Percentiles rank a stretch among this genome's conserved stretches.
Evolutionary conservation across 1,284 basidiomycete genomes (phyloP).

Genomic region (Athelia sp.): DNA sequence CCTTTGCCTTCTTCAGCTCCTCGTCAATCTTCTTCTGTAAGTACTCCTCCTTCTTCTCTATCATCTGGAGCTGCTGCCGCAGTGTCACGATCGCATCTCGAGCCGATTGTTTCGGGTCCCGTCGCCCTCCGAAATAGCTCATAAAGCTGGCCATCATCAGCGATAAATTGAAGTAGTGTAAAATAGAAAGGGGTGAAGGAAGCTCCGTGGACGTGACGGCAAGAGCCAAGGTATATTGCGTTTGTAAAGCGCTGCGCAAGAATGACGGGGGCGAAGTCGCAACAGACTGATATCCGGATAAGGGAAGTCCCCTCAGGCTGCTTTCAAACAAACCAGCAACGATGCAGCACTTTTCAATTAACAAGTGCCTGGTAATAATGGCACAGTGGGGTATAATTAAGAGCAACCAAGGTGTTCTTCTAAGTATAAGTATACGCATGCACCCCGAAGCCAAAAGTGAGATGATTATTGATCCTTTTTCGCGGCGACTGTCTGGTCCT

Average conservation of each 20-base stretch:
- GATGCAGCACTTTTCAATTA: no score
- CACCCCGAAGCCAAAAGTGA: background rate
- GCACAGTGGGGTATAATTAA: no score
- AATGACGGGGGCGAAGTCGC: background rate
- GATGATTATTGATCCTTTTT: slow-evolving; percentile 4
- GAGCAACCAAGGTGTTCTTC: no score
- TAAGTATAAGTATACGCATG: no score
- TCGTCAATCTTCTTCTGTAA: slow-evolving; percentile 97
- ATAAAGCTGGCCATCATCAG: slow-evolving; percentile 83
- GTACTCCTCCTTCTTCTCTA: slow-evolving; percentile 99
- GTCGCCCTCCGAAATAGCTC: slow-evolving; percentile 77
- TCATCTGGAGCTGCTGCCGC: slow-evolving; percentile 87
- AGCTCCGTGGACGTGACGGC: background rate
- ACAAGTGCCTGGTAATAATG: no score
- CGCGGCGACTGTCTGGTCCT: slow-evolving; percentile 15
- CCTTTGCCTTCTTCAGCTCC: slow-evolving; percentile 87
- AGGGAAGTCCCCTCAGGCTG: slow-evolving; percentile 7
- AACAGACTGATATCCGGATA: slow-evolving; percentile 12
- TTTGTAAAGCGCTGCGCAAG: background rate
- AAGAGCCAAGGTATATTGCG: background rate
- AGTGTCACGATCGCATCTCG: slow-evolving; percentile 85
- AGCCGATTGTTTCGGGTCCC: slow-evolving; percentile 75
- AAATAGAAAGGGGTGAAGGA: slow-evolving; percentile 1
- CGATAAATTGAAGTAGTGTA: slow-evolving; percentile 5
- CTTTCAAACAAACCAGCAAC: no score